Evolutionary conservation across 768 basidiomycete genomes (phyloP).

Genomic region (Lentinus tigrinus): DNA sequence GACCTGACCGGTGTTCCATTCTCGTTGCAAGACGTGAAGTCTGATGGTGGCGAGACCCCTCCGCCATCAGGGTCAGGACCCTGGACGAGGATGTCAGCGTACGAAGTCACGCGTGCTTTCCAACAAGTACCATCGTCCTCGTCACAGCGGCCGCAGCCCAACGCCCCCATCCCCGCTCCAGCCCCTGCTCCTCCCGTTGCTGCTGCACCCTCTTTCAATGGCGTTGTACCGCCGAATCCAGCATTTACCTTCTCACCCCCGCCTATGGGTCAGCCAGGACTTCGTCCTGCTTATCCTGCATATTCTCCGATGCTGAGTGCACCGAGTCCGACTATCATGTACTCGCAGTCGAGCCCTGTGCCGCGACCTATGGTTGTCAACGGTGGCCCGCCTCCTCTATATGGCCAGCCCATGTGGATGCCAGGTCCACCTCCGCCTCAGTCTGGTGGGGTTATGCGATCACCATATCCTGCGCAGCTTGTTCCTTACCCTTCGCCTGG

Average conservation of each 20-base stretch:
- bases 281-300: constrained; percentile 56
- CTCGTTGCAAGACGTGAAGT: constrained; percentile 82
- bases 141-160: constrained; percentile 39
- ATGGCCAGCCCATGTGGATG: constrained; percentile 68
- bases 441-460: constrained; percentile 54
- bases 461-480: constrained; percentile 65
- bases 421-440: constrained; percentile 46
- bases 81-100: constrained; percentile 74
- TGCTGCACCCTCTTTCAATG: constrained; percentile 11
- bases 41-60: constrained; percentile 81
- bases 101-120: constrained; percentile 84
- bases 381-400: constrained; percentile 54
- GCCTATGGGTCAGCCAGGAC: constrained; percentile 41
- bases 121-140: constrained; percentile 76
- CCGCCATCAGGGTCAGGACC: constrained; percentile 56
- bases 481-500: constrained; percentile 63
- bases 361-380: constrained; percentile 61
- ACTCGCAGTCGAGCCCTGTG: constrained; percentile 64
- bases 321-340: constrained; percentile 66
- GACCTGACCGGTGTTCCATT: constrained; percentile 79
- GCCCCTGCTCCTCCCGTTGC: constrained; percentile 8
- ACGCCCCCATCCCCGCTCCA: constrained; percentile 9
- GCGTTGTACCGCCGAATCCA: constrained; percentile 15
- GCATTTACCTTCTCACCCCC: constrained; percentile 28
- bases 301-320: constrained; percentile 76